Conservation (phyloP, 352 stramenopile species). For the Globisporangium nagaii region DNA sequence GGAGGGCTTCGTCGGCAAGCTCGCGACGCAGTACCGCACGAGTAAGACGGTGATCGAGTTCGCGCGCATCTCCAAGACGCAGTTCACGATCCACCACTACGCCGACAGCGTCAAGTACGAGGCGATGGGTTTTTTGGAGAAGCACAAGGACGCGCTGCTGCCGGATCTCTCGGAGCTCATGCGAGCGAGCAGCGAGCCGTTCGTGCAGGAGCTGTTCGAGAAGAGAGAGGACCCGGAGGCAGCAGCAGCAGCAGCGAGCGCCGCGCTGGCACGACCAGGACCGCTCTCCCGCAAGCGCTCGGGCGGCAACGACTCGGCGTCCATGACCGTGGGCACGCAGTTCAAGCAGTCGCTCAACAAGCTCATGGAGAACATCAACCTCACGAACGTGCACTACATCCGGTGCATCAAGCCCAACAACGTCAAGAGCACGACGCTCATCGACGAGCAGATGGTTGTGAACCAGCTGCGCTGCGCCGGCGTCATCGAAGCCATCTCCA, state of each 20-base stretch:
- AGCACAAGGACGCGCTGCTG: slow-evolving; percentile 92
- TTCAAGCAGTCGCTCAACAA: slow-evolving; percentile 65
- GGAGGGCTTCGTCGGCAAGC: slow-evolving; percentile 59
- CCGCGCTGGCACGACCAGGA: slow-evolving; percentile 2
- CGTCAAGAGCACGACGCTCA: slow-evolving; percentile 46
- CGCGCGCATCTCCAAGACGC: slow-evolving; percentile 53
- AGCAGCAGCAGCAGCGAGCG: slow-evolving; percentile 8
- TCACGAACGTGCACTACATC: slow-evolving; percentile 77
- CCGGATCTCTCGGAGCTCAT: slow-evolving; percentile 88
- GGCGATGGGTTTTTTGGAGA: slow-evolving; percentile 89
- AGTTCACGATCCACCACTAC: slow-evolving; percentile 94
- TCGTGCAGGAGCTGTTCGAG: slow-evolving; percentile 55
- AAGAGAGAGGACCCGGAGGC: slow-evolving; percentile 31
- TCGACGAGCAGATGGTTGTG: slow-evolving; percentile 73
- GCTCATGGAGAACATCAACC: slow-evolving; percentile 70
- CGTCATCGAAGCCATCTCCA: slow-evolving; percentile 77
- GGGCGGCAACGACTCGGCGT: slow-evolving; percentile 15
- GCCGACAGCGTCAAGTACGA: slow-evolving; percentile 91
- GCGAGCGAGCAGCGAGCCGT: slow-evolving; percentile 38
- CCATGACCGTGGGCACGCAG: slow-evolving; percentile 74
- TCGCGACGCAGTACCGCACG: slow-evolving; percentile 38
- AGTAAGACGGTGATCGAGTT: slow-evolving; percentile 66
- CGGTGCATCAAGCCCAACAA: slow-evolving; percentile 86
- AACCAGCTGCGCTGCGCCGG: slow-evolving; percentile 75
- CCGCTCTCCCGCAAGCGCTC: slow-evolving; percentile 23